Conservation (phyloP, 129 eudicot genomes). For the Scalesia atractyloides region DNA sequence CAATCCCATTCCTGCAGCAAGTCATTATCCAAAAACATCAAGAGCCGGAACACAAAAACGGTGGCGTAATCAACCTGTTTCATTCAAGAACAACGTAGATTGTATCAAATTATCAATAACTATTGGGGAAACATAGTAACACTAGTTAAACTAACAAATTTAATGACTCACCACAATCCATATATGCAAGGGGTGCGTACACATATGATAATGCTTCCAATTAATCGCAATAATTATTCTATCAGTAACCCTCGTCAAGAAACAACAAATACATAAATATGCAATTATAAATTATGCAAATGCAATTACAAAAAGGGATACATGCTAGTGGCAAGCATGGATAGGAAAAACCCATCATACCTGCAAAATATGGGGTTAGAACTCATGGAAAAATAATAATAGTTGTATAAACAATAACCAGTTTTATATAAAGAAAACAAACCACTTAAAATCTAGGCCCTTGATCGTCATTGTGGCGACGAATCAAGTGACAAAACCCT, state of each 20-base stretch:
- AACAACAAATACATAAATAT: constrained; percentile 13
- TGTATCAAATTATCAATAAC: not conserved
- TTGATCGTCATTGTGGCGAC: constrained; percentile 49
- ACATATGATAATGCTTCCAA: constrained; percentile 74
- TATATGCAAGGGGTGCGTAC: constrained; percentile 78
- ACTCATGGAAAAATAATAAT: constrained; percentile 14
- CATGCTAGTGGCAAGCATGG: constrained; percentile 93
- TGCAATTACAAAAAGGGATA: constrained; percentile 51
- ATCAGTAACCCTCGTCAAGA: constrained; percentile 39
- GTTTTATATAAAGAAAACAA: constrained; percentile 17
- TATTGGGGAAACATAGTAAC: not conserved
- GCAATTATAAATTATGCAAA: not conserved
- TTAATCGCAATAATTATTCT: constrained; percentile 85
- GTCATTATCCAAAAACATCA: constrained; percentile 94
- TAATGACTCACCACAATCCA: constrained; percentile 80
- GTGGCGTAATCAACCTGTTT: constrained; percentile 78
- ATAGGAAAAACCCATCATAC: constrained; percentile 91
- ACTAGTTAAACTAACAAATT: not conserved
- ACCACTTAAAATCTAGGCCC: constrained; percentile 73
- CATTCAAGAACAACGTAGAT: not conserved
- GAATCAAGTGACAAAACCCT: constrained; percentile 38
- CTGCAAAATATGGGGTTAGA: constrained; percentile 46
- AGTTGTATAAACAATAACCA: not conserved
- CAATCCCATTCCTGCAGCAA: constrained; percentile 97
- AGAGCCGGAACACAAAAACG: constrained; percentile 77